Base-by-base conservation (phyloP, 2,329 filamentous ascomycete species). In the Aurifilum marmelostoma region DNA sequence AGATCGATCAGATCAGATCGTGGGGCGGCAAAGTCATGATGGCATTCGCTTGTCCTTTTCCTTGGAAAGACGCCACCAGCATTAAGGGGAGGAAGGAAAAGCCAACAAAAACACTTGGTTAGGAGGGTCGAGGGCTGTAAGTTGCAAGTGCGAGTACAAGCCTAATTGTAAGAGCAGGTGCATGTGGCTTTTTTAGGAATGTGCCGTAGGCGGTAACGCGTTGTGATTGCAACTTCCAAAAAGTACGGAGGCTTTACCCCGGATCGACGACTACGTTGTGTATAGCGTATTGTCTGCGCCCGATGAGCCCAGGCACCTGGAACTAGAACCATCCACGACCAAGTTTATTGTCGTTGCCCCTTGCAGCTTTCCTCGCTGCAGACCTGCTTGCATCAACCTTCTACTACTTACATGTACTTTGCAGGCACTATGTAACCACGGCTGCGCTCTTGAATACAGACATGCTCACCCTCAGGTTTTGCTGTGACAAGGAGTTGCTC, bases 241-340 rank as follows among this genome's bases (percentile, higher is more conserved):
- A 52, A 12, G 27, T 29, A 56, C 52, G 52, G 52, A 56, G 52
- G 24, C 52, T 56, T 56, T 56, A 56, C 52, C 52, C 52, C 52
- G 52, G 52, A 29, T 29, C 27, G 52, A 29, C 27, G 52, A 29
- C 24, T 47, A 16, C 27, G 52, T 29, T 16, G 27, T 8, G 12
- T 8, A 56, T 18, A 0, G 24, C 52, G 52, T 16, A 14, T 54
- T 1, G 52, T 18, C 52, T 16, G 24, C 14, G 18, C 56, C n/a
- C 16, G 32, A 12, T n/a, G 32, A 37, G n/a, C n/a, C 56, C 32
- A 37, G 32, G 16, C 32, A 21, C 16, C 21, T 59, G 29, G 54
- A 29, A 37, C 56, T 8, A n/a, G 34, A 34, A 34, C 34, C 34
- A 34, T 34, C 4, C 4, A 4, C 21, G 18, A 3, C 32, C 32